These are phyloP conservation scores for Artomyces pyxidatus DNA, from an alignment of 768 basidiomycete genomes.

Conservation along the genomic window DNA sequence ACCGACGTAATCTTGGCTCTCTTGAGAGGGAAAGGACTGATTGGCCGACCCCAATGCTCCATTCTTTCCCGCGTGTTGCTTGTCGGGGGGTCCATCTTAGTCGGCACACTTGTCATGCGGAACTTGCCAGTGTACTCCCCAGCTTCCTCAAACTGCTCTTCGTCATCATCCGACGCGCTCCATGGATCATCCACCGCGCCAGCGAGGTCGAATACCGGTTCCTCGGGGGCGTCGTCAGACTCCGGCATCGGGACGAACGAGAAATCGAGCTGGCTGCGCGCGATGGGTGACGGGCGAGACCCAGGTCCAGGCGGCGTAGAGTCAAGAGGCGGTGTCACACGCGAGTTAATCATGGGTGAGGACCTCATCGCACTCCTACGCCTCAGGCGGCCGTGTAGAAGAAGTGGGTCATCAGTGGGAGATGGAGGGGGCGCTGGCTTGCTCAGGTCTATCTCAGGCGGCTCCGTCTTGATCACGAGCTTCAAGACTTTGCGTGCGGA, in stretches of 20 bases:
- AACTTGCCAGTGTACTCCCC: slow-evolving; percentile 68
- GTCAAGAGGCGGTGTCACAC: slow-evolving; percentile 30
- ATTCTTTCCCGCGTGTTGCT: slow-evolving; percentile 41
- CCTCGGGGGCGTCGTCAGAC: slow-evolving; percentile 7
- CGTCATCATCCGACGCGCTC: slow-evolving; percentile 18
- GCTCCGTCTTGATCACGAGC: slow-evolving; percentile 47
- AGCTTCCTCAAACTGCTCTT: slow-evolving; percentile 28
- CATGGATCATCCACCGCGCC: slow-evolving; percentile 2
- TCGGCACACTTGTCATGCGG: slow-evolving; percentile 45
- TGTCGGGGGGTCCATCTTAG: slow-evolving; percentile 59
- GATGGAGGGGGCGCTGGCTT: slow-evolving; percentile 60
- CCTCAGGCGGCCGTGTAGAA: slow-evolving; percentile 42
- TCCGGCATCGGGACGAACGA: slow-evolving; percentile 1
- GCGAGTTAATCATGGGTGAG: slow-evolving; percentile 23
- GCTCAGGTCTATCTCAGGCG: slow-evolving; percentile 52
- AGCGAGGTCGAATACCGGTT: slow-evolving; percentile 18
- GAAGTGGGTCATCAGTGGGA: slow-evolving; percentile 68
- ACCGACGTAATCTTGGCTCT: slow-evolving; percentile 15
- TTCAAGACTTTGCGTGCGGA: slow-evolving; percentile 15
- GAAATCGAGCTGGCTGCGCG: slow-evolving; percentile 12
- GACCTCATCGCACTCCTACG: slow-evolving; percentile 19
- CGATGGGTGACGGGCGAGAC: slow-evolving; percentile 5
- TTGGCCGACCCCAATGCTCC: slow-evolving; percentile 60
- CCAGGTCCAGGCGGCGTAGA: slow-evolving; percentile 20
- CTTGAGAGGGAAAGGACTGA: slow-evolving; percentile 51